Evolutionary conservation across 2,329 filamentous ascomycete species (phyloP), one percentile per base, ranked within the genome.

Genomic region (Alternaria ethzedia): DNA sequence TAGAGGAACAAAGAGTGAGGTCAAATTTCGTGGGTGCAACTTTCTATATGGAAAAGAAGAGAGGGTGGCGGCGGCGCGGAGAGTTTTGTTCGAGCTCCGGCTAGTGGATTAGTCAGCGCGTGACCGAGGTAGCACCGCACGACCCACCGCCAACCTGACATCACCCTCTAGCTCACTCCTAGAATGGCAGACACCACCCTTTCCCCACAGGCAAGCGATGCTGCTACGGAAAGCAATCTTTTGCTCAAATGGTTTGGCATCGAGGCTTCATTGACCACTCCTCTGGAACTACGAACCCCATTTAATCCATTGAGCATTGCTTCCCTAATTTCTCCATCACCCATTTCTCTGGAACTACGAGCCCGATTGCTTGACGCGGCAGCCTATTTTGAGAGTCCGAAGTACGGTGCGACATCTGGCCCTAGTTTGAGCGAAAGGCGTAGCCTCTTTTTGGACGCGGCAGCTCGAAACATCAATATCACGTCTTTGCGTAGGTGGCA

Each of bases 11-110:
- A 79, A 83, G 79, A 78, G 83, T 83, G 77, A 79, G 82, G 86
- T 86, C 87, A 88, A 88, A 88, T 88, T 87, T 63, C 79, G 78
- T 79, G 78, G 77, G 76, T 79, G 71, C 71, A 72, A 80, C 74
- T 79, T 80, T 78, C 72, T 70, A 72, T 74, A 65, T 68, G 71
- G 65, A 74, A 74, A 71, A 66, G 59, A 69, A 67, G 28, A 44
- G 13, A 36, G 26, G 62, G 56, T 28, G 63, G 55, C 63, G 65
- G 43, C 55, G 36, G 41, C 45, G 13, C 30, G 62, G 59, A 52
- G 62, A 65, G 64, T 71, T 73, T 73, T 73, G 62, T 66, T 55
- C 30, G 13, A 32, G 11, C 5, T 28, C 32, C 28, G 30, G 51
- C 49, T 52, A 36, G 49, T 23, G 20, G 5, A 52, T 62, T 45